Evolutionary conservation across 768 basidiomycete species (phyloP).

Genomic region (Leccinum fibrillosum): DNA sequence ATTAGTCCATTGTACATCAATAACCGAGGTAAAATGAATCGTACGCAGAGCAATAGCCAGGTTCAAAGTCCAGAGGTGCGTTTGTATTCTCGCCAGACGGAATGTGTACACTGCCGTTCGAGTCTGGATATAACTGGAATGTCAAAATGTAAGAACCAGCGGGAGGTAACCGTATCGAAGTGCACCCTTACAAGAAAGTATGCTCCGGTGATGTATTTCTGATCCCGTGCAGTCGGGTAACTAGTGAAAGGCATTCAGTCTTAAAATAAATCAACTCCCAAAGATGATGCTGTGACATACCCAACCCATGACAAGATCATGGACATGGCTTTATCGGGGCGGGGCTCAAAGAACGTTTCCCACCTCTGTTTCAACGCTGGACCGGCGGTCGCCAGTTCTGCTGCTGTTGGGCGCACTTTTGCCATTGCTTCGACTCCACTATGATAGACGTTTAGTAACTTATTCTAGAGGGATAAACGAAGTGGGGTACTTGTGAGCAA

Average conservation of each 20-base stretch:
- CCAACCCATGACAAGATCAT: neutral
- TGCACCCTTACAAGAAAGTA: too few relatives aligned
- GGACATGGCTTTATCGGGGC: neutral
- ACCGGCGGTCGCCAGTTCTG: constrained; percentile 47
- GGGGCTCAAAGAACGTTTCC: neutral
- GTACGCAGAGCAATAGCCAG: constrained; percentile 44
- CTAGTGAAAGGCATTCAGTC: neutral
- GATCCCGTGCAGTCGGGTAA: too few relatives aligned
- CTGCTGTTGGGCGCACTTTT: constrained; percentile 50
- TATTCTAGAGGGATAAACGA: neutral
- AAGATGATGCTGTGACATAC: neutral
- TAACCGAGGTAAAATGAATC: neutral
- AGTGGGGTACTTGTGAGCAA: too few relatives aligned
- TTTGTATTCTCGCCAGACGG: constrained; percentile 38
- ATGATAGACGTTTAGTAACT: neutral
- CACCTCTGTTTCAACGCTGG: constrained; percentile 34
- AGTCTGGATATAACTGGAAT: constrained; percentile 41
- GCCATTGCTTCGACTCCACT: constrained; percentile 53
- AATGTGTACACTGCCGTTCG: constrained; percentile 48
- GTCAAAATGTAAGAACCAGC: too few relatives aligned
- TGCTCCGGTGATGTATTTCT: too few relatives aligned
- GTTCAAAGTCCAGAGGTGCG: constrained; percentile 42
- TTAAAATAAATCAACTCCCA: neutral
- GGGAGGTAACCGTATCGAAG: too few relatives aligned
- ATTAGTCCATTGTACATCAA: neutral